These are phyloP conservation scores for Cyberlindnera lachancei DNA, from an alignment of 805 yeast genomes.

Conservation along the genomic window DNA sequence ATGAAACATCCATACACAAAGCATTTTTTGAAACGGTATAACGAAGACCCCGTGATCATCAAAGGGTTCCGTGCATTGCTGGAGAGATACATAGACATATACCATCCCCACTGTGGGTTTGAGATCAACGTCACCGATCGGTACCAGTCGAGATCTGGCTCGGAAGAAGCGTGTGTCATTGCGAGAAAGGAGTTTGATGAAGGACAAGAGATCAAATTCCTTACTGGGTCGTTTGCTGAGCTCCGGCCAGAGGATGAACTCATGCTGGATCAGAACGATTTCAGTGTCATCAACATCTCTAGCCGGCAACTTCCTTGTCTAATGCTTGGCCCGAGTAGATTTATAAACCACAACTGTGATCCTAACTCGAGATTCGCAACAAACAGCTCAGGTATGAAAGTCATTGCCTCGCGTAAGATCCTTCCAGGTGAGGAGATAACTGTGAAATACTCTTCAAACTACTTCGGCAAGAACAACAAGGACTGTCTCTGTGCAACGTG, in stretches of 20 bases:
- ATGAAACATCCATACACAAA: conserved; percentile 19
- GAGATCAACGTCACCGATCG: conserved; percentile 36
- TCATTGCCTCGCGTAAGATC: conserved; percentile 29
- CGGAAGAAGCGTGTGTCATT: conserved; percentile 29
- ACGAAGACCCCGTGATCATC: conserved; percentile 13
- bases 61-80: conserved; percentile 30
- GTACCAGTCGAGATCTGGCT: conserved; percentile 19
- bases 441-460: conserved; percentile 33
- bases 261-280: conserved; percentile 29
- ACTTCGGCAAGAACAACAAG: conserved; percentile 34
- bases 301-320: conserved; percentile 25
- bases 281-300: conserved; percentile 34
- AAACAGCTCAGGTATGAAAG: conserved; percentile 22
- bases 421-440: conserved; percentile 40
- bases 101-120: conserved; percentile 31
- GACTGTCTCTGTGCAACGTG: conserved; percentile 40
- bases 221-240: conserved; percentile 32
- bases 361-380: conserved; percentile 33
- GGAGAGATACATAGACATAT: conserved; percentile 29
- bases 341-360: conserved; percentile 41
- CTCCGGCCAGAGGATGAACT: conserved; percentile 28
- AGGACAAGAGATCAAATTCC: conserved; percentile 27
- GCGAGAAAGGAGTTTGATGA: conserved; percentile 25
- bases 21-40: conserved; percentile 20
- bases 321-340: conserved; percentile 42